Evolutionary conservation across 768 basidiomycete genomes (phyloP).

Genomic region (Austroboletus eburneus): DNA sequence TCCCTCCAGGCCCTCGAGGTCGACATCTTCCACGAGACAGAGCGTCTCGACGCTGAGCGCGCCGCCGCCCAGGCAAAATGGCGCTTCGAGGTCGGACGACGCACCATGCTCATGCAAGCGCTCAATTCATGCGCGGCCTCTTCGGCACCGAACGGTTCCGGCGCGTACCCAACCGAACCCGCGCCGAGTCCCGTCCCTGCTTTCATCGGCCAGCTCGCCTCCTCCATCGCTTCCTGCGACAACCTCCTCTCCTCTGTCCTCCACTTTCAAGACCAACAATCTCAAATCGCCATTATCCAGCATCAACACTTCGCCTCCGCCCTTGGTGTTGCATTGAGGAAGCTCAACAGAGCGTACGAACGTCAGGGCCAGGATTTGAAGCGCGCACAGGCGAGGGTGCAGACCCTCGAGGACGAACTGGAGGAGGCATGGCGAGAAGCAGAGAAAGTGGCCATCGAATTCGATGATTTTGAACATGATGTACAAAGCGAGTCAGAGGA

Average conservation of each 20-base stretch:
- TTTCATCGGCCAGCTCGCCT: conserved; percentile 55
- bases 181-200: conserved; percentile 27
- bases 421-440: conserved; percentile 81
- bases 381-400: conserved; percentile 43
- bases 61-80: conserved; percentile 58
- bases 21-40: conserved; percentile 53
- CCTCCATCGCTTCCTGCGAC: conserved; percentile 58
- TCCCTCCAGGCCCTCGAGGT: conserved; percentile 58
- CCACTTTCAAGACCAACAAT: conserved; percentile 55
- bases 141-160: conserved; percentile 14
- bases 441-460: conserved; percentile 64
- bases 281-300: conserved; percentile 55
- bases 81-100: conserved; percentile 60
- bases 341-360: conserved; percentile 73
- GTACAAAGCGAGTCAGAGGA: conserved; percentile 20
- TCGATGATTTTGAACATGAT: conserved; percentile 47
- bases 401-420: conserved; percentile 61
- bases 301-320: conserved; percentile 75
- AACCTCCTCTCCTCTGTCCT: conserved; percentile 53
- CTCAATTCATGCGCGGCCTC: conserved; percentile 48
- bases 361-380: conserved; percentile 58
- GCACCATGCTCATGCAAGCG: conserved; percentile 70
- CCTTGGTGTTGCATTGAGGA: conserved; percentile 70
- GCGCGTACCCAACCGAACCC: no score
- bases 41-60: conserved; percentile 52